Evolutionary conservation across 441 rosid species (phyloP).

Genomic region (Pelargonium fulgidum): DNA sequence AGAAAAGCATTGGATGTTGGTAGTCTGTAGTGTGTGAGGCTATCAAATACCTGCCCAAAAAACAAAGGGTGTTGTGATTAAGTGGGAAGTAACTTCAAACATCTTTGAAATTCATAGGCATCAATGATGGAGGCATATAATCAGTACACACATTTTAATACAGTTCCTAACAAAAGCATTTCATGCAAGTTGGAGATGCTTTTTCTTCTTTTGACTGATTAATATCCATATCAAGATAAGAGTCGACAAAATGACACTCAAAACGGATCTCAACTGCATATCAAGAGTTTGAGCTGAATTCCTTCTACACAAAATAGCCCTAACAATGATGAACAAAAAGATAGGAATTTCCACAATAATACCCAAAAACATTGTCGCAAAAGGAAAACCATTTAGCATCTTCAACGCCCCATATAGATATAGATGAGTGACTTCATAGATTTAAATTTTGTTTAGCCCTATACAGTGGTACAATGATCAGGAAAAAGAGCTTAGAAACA

Average conservation of each 20-base stretch:
- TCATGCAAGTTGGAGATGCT: not conserved
- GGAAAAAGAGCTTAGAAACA: not conserved
- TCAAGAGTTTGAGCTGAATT: too few species aligned
- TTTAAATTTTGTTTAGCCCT: not conserved
- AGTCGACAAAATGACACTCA: not conserved
- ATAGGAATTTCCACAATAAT: not conserved
- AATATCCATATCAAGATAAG: not conserved
- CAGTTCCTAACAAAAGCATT: not conserved
- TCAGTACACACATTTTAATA: not conserved
- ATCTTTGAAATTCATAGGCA: not conserved
- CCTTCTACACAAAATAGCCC: not conserved
- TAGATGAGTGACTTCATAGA: not conserved
- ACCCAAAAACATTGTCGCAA: not conserved
- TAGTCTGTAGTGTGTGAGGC: constrained; percentile 93
- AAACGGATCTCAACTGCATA: not conserved
- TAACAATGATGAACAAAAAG: not conserved
- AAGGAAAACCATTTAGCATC: not conserved
- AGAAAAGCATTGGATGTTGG: constrained; percentile 78
- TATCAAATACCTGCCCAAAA: constrained; percentile 64
- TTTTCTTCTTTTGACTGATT: not conserved
- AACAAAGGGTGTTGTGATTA: not conserved
- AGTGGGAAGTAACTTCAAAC: too few species aligned
- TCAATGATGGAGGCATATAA: not conserved
- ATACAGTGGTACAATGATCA: not conserved
- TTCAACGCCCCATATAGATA: not conserved